phyloP scores from a whole-genome alignment of 768 basidiomycete species.

The Hirschioporus abietinus region DNA sequence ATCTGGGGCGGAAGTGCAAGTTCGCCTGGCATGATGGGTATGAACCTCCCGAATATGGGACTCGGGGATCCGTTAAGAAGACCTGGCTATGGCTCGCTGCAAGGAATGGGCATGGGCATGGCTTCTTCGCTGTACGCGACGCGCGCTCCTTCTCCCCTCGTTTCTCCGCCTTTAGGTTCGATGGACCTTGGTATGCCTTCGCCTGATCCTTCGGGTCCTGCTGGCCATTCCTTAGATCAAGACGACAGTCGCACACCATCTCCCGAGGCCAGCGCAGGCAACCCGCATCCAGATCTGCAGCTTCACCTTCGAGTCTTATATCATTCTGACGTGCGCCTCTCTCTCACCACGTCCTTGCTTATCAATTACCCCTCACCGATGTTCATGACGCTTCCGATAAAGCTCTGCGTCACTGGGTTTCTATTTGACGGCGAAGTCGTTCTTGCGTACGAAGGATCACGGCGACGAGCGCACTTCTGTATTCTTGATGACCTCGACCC shows the following conservation, averaged over 20 bases:
- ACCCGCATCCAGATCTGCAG: constrained; percentile 69
- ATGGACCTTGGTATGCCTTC: background rate
- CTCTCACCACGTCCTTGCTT: constrained; percentile 85
- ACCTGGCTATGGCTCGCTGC: background rate
- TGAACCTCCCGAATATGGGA: constrained; percentile 9
- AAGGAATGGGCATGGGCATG: background rate
- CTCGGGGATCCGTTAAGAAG: background rate
- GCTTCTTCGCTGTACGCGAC: background rate
- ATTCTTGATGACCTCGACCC: constrained; percentile 86
- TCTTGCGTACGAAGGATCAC: constrained; percentile 85
- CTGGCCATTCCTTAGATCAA: background rate
- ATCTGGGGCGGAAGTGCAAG: constrained; percentile 36
- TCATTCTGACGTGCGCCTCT: constrained; percentile 83
- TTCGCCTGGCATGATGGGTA: constrained; percentile 34
- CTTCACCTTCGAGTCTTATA: constrained; percentile 82
- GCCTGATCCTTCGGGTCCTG: background rate
- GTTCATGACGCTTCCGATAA: constrained; percentile 97
- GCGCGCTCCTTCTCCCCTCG: background rate
- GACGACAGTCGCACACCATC: constrained; percentile 11
- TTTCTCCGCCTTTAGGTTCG: background rate
- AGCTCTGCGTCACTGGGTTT: constrained; percentile 86
- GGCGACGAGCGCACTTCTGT: constrained; percentile 78
- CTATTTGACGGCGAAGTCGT: constrained; percentile 84
- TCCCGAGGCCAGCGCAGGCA: background rate
- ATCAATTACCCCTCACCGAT: constrained; percentile 96